Evolutionary conservation across 2,329 filamentous ascomycete genomes (phyloP).

Genomic region (Penicillium concentricum): DNA sequence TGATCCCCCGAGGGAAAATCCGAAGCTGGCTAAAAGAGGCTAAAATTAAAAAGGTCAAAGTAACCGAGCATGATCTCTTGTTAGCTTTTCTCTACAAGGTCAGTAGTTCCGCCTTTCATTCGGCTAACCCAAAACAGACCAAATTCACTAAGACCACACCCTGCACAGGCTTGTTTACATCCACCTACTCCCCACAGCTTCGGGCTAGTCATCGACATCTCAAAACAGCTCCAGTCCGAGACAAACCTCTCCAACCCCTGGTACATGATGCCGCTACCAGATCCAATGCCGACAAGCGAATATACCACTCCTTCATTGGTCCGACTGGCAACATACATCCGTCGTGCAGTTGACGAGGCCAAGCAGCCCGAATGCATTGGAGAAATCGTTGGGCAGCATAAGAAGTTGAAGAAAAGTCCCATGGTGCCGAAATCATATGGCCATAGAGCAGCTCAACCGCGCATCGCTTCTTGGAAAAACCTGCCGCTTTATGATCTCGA

Average conservation of each 20-base stretch:
- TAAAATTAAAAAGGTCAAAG: neutral
- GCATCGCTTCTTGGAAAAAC: slow-evolving; percentile 4
- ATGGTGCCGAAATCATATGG: slow-evolving; percentile 3
- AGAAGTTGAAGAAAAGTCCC: neutral
- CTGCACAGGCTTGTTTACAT: slow-evolving; percentile 2
- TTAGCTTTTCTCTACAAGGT: slow-evolving; percentile 6
- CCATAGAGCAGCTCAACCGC: slow-evolving; percentile 3
- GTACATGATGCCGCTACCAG: slow-evolving; percentile 8
- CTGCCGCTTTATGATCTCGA: slow-evolving; percentile 4
- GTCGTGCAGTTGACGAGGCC: neutral
- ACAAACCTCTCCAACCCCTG: slow-evolving; percentile 3
- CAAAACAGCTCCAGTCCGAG: neutral
- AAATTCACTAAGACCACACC: neutral
- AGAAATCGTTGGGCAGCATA: slow-evolving; percentile 1
- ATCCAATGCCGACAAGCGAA: slow-evolving; percentile 4
- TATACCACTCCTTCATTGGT: neutral
- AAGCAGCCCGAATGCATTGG: slow-evolving; percentile 6
- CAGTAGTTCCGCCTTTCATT: neutral
- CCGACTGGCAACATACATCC: slow-evolving; percentile 2
- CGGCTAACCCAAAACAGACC: neutral
- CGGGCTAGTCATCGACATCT: slow-evolving; percentile 2
- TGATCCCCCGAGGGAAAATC: neutral
- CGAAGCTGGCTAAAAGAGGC: slow-evolving; percentile 1
- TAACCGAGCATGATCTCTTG: slow-evolving; percentile 6
- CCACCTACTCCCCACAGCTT: neutral